These are phyloP conservation scores for Botryotinia globosa DNA, from an alignment of 2,329 filamentous ascomycete species.

Conservation along the genomic window DNA sequence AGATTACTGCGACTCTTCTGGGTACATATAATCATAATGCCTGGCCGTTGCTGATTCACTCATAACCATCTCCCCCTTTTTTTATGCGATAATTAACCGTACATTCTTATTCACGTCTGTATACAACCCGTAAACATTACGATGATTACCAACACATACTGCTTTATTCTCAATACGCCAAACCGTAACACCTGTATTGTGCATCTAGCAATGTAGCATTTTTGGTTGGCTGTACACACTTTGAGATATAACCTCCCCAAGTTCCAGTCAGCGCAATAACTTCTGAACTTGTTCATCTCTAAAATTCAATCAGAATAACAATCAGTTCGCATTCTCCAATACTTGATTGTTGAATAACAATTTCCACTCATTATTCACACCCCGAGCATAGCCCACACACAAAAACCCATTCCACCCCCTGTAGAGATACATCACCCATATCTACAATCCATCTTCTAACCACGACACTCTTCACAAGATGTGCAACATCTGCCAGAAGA, in stretches of 20 bases:
- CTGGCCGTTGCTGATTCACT: background rate
- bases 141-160: background rate
- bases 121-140: background rate
- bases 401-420: background rate
- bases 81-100: background rate
- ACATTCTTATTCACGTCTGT: background rate
- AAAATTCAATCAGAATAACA: background rate
- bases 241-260: background rate
- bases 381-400: background rate
- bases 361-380: background rate
- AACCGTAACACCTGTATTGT: background rate
- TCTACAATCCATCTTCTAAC: background rate
- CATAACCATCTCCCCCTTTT: background rate
- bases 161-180: background rate
- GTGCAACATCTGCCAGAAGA: background rate
- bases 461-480: background rate
- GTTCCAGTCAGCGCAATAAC: background rate
- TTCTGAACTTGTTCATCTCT: background rate
- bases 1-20: rapidly evolving
- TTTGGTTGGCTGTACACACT: too few species aligned
- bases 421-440: too few species aligned
- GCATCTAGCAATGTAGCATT: background rate
- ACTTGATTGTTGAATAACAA: background rate
- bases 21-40: rapidly evolving
- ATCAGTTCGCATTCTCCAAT: background rate